Evolutionary conservation across 306 rosid species (phyloP).

Genomic region (Prunus salicina): DNA sequence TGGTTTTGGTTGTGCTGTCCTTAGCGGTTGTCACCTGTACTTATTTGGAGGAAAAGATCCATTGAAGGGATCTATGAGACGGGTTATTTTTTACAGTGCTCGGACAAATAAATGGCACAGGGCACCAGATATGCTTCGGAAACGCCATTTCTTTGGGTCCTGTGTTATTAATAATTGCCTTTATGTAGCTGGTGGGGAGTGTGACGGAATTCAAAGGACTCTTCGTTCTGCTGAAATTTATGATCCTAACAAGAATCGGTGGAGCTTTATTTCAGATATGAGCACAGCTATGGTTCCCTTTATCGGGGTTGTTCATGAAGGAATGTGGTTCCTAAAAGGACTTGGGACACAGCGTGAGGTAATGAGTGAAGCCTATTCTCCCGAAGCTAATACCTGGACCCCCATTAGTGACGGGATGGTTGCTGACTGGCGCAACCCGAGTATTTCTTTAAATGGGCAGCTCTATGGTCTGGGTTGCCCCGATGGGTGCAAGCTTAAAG

Average conservation of each 20-base stretch:
- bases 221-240: constrained; percentile 95
- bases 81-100: constrained; percentile 92
- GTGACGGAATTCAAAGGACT: constrained; percentile 96
- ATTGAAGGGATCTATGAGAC: constrained; percentile 84
- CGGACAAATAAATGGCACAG: constrained; percentile 98
- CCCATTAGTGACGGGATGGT: constrained; percentile 83
- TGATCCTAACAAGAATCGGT: constrained; percentile 81
- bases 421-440: constrained; percentile 92
- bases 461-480: constrained; percentile 88
- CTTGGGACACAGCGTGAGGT: constrained; percentile 91
- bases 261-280: constrained; percentile 96
- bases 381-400: constrained; percentile 86
- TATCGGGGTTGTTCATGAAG: constrained; percentile 91
- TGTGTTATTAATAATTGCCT: constrained; percentile 97
- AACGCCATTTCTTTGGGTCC: constrained; percentile 88
- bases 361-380: constrained; percentile 86
- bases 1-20: constrained; percentile 98
- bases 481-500: constrained; percentile 93
- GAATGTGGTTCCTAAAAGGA: constrained; percentile 92
- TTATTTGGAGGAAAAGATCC: constrained; percentile 98
- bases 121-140: constrained; percentile 97
- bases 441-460: constrained; percentile 81
- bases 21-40: constrained; percentile 96
- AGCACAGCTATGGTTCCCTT: constrained; percentile 96
- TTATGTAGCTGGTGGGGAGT: constrained; percentile 98